Evolutionary conservation across 768 basidiomycete genomes (phyloP).

Genomic region (Lactarius deliciosus): DNA sequence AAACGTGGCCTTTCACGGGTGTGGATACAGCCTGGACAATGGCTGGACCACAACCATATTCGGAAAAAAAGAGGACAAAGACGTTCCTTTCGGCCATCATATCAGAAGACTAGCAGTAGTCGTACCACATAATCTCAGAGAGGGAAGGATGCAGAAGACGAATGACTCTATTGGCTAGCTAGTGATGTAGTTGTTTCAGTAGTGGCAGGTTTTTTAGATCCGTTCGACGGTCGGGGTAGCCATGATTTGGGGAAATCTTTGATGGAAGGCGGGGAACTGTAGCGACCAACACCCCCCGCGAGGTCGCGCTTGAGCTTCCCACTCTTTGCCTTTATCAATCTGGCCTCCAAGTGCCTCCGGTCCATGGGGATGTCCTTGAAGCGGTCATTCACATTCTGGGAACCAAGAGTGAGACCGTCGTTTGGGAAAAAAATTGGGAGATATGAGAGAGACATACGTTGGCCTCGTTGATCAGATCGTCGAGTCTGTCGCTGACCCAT

Average conservation of each 20-base stretch:
- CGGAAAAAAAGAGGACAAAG: not conserved
- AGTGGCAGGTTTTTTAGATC: slow-evolving; percentile 5
- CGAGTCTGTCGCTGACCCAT: slow-evolving; percentile 87
- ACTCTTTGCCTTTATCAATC: slow-evolving; percentile 66
- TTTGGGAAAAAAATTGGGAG: not conserved
- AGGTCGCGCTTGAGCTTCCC: slow-evolving; percentile 46
- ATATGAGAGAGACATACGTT: slow-evolving; percentile 59
- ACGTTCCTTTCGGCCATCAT: not conserved
- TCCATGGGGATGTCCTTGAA: slow-evolving; percentile 78
- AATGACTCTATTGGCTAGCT: slow-evolving; percentile 13
- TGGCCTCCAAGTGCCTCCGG: slow-evolving; percentile 72
- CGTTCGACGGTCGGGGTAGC: slow-evolving; percentile 32
- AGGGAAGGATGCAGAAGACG: not conserved
- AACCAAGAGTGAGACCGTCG: not conserved
- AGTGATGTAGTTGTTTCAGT: not conserved
- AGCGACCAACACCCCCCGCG: slow-evolving; percentile 26
- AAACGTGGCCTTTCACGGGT: not conserved
- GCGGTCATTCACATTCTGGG: slow-evolving; percentile 43
- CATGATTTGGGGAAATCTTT: slow-evolving; percentile 31
- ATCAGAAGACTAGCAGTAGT: not conserved
- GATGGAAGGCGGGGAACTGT: slow-evolving; percentile 29
- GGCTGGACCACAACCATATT: not conserved
- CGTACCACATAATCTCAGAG: not conserved
- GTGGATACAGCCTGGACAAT: not conserved
- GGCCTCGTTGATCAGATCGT: slow-evolving; percentile 73